phyloP scores from a whole-genome alignment of 768 basidiomycete species.

The Nidula microcarpa region DNA sequence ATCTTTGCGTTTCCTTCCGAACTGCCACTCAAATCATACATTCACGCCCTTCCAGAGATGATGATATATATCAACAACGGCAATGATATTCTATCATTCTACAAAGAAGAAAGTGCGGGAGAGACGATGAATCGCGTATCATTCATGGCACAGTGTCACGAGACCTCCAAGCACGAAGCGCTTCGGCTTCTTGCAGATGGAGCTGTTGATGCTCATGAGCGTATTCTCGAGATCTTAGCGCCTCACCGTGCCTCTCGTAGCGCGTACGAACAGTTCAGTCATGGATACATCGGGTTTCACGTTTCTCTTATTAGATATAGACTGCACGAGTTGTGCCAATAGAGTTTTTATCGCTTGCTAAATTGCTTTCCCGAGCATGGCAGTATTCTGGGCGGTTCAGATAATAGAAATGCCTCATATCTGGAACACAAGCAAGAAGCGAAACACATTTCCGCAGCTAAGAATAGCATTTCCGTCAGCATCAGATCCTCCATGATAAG shows the following conservation, averaged over 20 bases:
- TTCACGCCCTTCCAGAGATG: not conserved
- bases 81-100: conserved; percentile 33
- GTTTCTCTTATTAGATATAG: conserved; percentile 16
- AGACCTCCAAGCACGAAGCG: conserved; percentile 20
- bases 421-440: too few species aligned
- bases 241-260: conserved; percentile 8
- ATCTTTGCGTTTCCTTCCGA: conserved; percentile 30
- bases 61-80: not conserved
- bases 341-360: not conserved
- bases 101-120: conserved; percentile 33
- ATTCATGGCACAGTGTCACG: conserved; percentile 16
- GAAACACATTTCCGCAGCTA: too few species aligned
- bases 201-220: conserved; percentile 16
- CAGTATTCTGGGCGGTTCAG: too few species aligned
- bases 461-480: too few species aligned
- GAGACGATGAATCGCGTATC: conserved; percentile 33
- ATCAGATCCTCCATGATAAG: too few species aligned
- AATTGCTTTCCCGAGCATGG: too few species aligned
- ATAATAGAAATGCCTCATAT: too few species aligned
- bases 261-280: conserved; percentile 10
- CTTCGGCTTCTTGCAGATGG: conserved; percentile 17
- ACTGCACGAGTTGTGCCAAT: not conserved
- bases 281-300: conserved; percentile 23
- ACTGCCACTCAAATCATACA: conserved; percentile 24
- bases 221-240: conserved; percentile 17